Evolutionary conservation across 2,329 filamentous ascomycete genomes (phyloP).

Genomic region (Thelonectria rubi): DNA sequence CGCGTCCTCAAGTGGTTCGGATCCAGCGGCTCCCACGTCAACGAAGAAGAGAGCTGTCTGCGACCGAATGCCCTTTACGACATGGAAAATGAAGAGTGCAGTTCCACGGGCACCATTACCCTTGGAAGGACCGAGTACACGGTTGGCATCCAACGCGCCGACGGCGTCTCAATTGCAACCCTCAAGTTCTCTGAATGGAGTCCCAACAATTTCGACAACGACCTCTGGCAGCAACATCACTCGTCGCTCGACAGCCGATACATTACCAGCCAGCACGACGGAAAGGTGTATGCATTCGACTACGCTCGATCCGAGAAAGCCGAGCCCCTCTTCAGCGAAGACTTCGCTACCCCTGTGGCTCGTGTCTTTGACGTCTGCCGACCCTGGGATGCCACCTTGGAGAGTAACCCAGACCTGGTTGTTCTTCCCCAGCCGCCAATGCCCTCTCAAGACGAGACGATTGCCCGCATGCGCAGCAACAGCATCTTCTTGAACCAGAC

Average conservation of each 20-base stretch:
- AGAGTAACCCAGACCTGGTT: slow-evolving; percentile 79
- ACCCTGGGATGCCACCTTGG: slow-evolving; percentile 68
- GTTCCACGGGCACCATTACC: slow-evolving; percentile 80
- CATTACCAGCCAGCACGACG: slow-evolving; percentile 87
- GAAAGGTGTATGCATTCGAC: slow-evolving; percentile 83
- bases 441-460: slow-evolving; percentile 60
- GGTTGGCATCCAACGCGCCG: slow-evolving; percentile 80
- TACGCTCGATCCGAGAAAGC: slow-evolving; percentile 63
- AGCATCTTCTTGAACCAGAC: slow-evolving; percentile 90
- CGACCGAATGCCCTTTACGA: slow-evolving; percentile 73
- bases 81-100: slow-evolving; percentile 78
- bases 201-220: slow-evolving; percentile 88
- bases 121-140: slow-evolving; percentile 90
- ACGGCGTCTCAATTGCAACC: slow-evolving; percentile 82
- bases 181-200: slow-evolving; percentile 95
- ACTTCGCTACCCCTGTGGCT: slow-evolving; percentile 80
- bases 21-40: slow-evolving; percentile 72
- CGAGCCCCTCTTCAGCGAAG: slow-evolving; percentile 70
- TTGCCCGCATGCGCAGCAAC: slow-evolving; percentile 63
- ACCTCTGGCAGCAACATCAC: slow-evolving; percentile 85
- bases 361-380: slow-evolving; percentile 89
- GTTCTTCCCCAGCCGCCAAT: slow-evolving; percentile 86
- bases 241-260: slow-evolving; percentile 86
- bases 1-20: slow-evolving; percentile 86
- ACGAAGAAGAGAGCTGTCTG: slow-evolving; percentile 78